Evolutionary conservation across 139 green algal species (phyloP), one percentile per base, ranked within the genome.

Genomic region (Picochlorum sp.): DNA sequence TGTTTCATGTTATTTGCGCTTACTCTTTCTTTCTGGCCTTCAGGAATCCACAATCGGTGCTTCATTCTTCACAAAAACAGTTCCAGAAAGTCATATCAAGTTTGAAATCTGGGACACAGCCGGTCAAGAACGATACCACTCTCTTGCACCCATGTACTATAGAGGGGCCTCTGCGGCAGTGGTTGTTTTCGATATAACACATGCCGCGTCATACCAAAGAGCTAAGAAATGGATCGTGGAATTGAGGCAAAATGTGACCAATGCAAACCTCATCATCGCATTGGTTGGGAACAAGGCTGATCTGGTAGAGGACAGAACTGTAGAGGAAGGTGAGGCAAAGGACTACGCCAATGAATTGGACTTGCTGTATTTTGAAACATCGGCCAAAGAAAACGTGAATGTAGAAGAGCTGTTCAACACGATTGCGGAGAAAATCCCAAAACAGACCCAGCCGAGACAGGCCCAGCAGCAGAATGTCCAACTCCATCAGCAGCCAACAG

Each of bases 101-200:
- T 98, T 99, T 83, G 94, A 99, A 76, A 99, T 99, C 41, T 98
- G 89, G 88, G 90, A 98, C 67, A 97, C 92, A 7, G 94, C 94
- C 44, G 94, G 94, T 0, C 94, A 99, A 75, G 94, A 99, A 70
- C 72, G 94, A 16, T 99, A 99, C 72, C 94, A 98, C 76, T 95
- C 83, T 49, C 77, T 99, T 45, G 94, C 94, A 2, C 93, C 93
- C 15, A 99, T 99, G 93, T 99, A 99, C 71, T 99, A 99, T 80
- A 85, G 92, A 14, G 88, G 92, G 0, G 92, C 92, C 2, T 90
- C 92, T 7, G 93, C 93, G 10, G 94, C 94, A 6, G 85, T 99
- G 50, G 89, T 98, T 23, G 87, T 95, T 16, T 95, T 80, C 65
- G 87, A 95, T 63, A 85, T 94, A 45, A 92, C 78, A 7, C 82